Evolutionary conservation across 495 filamentous ascomycete species (phyloP).

Genomic region (Lichina pygmaea): DNA sequence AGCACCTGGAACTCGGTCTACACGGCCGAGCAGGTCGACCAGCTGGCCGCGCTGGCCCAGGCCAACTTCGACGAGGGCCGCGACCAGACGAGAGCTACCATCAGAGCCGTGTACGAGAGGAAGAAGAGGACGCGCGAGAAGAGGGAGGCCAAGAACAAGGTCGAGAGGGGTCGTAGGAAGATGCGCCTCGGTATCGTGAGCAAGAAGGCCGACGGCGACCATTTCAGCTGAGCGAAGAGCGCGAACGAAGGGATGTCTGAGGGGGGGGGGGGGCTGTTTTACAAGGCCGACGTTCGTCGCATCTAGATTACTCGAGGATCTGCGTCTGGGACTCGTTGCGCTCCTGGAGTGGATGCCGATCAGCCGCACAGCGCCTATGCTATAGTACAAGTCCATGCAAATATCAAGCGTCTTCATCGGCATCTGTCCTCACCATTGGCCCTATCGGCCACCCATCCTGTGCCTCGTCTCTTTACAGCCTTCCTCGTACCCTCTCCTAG

Average conservation of each 20-base stretch:
- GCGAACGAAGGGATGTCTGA: neutral
- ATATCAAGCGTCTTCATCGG: too few relatives aligned
- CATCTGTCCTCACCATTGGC: too few relatives aligned
- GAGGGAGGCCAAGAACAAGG: neutral
- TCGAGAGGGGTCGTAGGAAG: neutral
- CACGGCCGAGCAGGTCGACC: conserved; percentile 61
- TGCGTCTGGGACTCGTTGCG: too few relatives aligned
- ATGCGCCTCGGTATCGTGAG: neutral
- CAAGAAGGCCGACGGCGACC: neutral
- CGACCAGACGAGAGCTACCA: conserved; percentile 43
- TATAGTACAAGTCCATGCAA: too few relatives aligned
- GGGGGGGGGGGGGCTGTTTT: too few relatives aligned
- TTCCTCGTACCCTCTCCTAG: too few relatives aligned
- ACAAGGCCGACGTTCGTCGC: too few relatives aligned
- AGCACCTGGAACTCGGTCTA: conserved; percentile 97
- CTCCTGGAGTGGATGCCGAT: too few relatives aligned
- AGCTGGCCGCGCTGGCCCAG: conserved; percentile 50
- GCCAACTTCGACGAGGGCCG: conserved; percentile 68
- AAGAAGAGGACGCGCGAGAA: conserved; percentile 28
- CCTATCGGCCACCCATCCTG: too few relatives aligned
- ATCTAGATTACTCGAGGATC: too few relatives aligned
- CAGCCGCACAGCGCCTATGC: too few relatives aligned
- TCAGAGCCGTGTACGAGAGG: conserved; percentile 81
- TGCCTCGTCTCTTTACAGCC: too few relatives aligned
- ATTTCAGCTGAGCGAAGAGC: conserved; percentile 2